These are phyloP conservation scores for Aureobasidium subglaciale DNA, from an alignment of 2,329 filamentous ascomycete species.

Conservation along the genomic window DNA sequence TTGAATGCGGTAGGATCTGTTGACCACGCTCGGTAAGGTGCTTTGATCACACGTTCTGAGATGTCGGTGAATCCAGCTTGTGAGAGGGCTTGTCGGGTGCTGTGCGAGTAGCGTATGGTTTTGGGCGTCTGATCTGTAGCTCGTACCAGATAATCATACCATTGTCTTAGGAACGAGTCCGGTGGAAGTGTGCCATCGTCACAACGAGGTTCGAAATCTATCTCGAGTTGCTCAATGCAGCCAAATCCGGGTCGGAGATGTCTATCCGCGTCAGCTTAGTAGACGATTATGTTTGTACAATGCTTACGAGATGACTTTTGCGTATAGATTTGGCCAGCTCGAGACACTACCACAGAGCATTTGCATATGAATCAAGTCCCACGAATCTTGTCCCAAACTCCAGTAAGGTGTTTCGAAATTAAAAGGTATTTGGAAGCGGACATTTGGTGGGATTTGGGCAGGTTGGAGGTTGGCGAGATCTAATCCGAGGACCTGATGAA, in stretches of 20 bases:
- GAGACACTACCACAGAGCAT: slow-evolving; percentile 71
- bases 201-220: slow-evolving; percentile 71
- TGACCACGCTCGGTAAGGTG: slow-evolving; percentile 71
- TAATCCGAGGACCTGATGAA: slow-evolving; percentile 48
- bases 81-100: slow-evolving; percentile 55
- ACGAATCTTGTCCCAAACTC: slow-evolving; percentile 59
- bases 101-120: slow-evolving; percentile 58
- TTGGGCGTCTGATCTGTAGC: slow-evolving; percentile 58
- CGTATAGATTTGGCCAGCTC: slow-evolving; percentile 69
- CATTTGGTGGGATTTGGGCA: slow-evolving; percentile 58
- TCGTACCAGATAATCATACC: slow-evolving; percentile 55
- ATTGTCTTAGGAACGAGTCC: slow-evolving; percentile 47
- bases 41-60: slow-evolving; percentile 57
- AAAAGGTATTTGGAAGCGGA: slow-evolving; percentile 58
- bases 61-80: slow-evolving; percentile 74
- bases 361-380: slow-evolving; percentile 77
- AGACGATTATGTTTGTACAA: background rate
- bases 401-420: slow-evolving; percentile 71
- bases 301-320: slow-evolving; percentile 57
- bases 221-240: slow-evolving; percentile 78
- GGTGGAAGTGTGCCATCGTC: slow-evolving; percentile 56
- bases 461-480: slow-evolving; percentile 59
- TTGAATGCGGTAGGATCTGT: slow-evolving; percentile 56
- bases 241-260: slow-evolving; percentile 71
- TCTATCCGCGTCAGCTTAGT: slow-evolving; percentile 37